phyloP scores from a whole-genome alignment of 2,329 filamentous ascomycete species.

The Xylariales sp. region DNA sequence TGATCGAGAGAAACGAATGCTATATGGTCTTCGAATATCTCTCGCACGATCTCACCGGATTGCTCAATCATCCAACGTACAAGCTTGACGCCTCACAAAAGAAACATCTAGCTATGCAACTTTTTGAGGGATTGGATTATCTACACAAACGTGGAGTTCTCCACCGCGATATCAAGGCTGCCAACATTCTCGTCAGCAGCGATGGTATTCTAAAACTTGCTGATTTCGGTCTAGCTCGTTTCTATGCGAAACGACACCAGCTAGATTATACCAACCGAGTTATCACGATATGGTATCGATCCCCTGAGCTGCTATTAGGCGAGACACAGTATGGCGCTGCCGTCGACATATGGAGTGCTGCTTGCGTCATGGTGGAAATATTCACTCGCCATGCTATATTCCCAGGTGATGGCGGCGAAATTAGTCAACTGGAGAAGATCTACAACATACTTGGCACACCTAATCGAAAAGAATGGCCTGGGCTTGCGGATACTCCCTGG shows the following conservation, averaged over 20 bases:
- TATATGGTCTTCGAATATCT: constrained; percentile 99
- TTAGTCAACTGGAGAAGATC: constrained; percentile 96
- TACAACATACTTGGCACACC: constrained; percentile 92
- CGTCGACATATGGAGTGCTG: constrained; percentile 96
- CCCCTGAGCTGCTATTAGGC: constrained; percentile 88
- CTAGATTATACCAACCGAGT: constrained; percentile 98
- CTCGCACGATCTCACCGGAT: constrained; percentile 92
- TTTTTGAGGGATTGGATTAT: constrained; percentile 95
- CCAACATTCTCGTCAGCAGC: constrained; percentile 94
- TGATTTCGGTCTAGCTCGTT: constrained; percentile 94
- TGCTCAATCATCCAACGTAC: constrained; percentile 95
- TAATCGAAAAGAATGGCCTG: constrained; percentile 85
- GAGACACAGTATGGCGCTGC: constrained; percentile 91
- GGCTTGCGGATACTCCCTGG: constrained; percentile 94
- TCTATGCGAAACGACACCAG: constrained; percentile 92
- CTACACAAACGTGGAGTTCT: constrained; percentile 92
- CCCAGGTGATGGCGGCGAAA: constrained; percentile 93
- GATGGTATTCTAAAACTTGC: constrained; percentile 90
- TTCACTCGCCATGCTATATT: constrained; percentile 95
- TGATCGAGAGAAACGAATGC: constrained; percentile 98
- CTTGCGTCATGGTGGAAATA: constrained; percentile 96
- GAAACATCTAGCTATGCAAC: constrained; percentile 91
- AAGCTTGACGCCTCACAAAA: constrained; percentile 85
- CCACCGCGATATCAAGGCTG: constrained; percentile 97
- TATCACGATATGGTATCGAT: constrained; percentile 98